Evolutionary conservation across 148 eudicot genomes (phyloP), one percentile per base, ranked within the genome.

Genomic region (Bassia scoparia): DNA sequence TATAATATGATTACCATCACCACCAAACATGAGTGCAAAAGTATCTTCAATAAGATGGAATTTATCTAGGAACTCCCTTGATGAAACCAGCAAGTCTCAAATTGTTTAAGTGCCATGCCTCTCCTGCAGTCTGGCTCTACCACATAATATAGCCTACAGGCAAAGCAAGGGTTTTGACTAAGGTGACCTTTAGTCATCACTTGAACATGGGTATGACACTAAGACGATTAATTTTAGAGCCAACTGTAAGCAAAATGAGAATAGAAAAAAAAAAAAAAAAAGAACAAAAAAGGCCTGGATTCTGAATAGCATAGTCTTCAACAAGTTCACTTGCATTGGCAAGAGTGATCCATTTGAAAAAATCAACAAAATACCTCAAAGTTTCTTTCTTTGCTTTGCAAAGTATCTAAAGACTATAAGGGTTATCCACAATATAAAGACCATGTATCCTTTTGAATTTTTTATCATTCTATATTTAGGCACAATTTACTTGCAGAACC

Each of bases 51-150:
- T n/a, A n/a, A n/a, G n/a, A n/a, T n/a, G n/a, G n/a, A n/a, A n/a
- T n/a, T n/a, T n/a, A n/a, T n/a, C n/a, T n/a, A n/a, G n/a, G n/a
- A n/a, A n/a, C n/a, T n/a, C n/a, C n/a, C n/a, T n/a, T n/a, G n/a
- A n/a, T n/a, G n/a, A n/a, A n/a, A n/a, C n/a, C n/a, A n/a, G n/a
- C n/a, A n/a, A n/a, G n/a, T n/a, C n/a, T n/a, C n/a, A n/a, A n/a
- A n/a, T n/a, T n/a, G n/a, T 69, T 53, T 52, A 8, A 37, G 43
- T 53, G 30, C 38, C 43, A 33, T 17, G 12, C 11, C n/a, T 24
- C 58, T 68, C n/a, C n/a, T n/a, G n/a, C n/a, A n/a, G n/a, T n/a
- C 71, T 31, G n/a, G n/a, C 74, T 55, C 50, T 54, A 12, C 33
- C 0, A n/a, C 18, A 50, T 24, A 35, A 54, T 50, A n/a, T 53